Conservation (phyloP, 345 rosid genomes). For the Isatis tinctoria region DNA sequence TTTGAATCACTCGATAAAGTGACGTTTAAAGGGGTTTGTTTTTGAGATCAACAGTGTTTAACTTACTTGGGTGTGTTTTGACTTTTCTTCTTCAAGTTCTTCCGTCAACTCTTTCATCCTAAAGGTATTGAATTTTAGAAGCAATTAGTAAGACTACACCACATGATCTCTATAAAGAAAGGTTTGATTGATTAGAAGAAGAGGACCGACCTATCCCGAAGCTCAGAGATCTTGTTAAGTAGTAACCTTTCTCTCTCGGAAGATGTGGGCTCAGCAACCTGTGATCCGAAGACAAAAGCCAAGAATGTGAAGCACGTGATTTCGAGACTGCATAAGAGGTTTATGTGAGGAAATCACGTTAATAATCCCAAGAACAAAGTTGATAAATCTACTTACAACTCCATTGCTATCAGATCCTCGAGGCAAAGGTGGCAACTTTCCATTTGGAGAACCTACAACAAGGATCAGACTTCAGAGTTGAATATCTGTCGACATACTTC, state of each 20-base stretch:
- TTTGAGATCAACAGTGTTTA: neutral
- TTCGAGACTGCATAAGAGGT: neutral
- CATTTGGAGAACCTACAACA: conserved; percentile 65
- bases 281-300: neutral
- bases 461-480: neutral
- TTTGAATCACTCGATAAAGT: neutral
- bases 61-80: conserved; percentile 68
- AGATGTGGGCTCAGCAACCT: conserved; percentile 58
- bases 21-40: neutral
- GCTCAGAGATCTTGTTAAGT: conserved; percentile 66
- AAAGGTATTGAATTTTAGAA: conserved; percentile 16
- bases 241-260: conserved; percentile 73
- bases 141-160: conserved; percentile 9
- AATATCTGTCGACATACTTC: neutral
- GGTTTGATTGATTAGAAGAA: neutral
- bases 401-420: conserved; percentile 67
- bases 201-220: conserved; percentile 62
- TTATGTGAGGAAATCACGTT: neutral
- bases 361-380: neutral
- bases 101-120: conserved; percentile 62
- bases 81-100: conserved; percentile 64
- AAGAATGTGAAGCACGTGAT: conserved; percentile 3
- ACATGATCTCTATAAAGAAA: neutral
- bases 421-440: conserved; percentile 78
- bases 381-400: conserved; percentile 43